These are phyloP conservation scores for Phoenix dactylifera DNA, from an alignment of 176 grass and related monocot genomes.

Conservation along the genomic window DNA sequence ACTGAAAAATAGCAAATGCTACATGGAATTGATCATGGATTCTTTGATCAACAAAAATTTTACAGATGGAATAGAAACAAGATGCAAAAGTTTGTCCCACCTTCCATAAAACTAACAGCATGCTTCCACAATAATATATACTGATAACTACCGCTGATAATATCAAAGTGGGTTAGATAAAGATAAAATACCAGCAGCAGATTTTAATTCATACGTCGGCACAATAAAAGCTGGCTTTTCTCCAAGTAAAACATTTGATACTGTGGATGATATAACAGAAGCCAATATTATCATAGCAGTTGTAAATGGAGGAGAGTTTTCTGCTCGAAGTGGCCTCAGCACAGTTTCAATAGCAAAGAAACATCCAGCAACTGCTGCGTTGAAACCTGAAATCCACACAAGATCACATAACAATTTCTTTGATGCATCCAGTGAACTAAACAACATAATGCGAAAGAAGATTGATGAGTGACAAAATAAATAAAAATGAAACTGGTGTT, in stretches of 20 bases:
- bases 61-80: too few species aligned
- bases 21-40: too few species aligned
- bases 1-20: too few species aligned
- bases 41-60: too few species aligned
- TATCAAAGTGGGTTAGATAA: slow-evolving; percentile 54
- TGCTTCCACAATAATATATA: background rate
- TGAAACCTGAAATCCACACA: slow-evolving; percentile 61
- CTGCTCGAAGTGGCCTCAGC: slow-evolving; percentile 86
- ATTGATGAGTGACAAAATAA: too few species aligned
- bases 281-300: slow-evolving; percentile 99
- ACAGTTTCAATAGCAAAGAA: slow-evolving; percentile 99
- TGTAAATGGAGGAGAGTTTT: slow-evolving; percentile 95
- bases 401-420: background rate
- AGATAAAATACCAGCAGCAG: slow-evolving; percentile 96
- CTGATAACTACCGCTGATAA: slow-evolving; percentile 31
- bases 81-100: too few species aligned
- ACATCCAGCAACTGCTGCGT: slow-evolving; percentile 90
- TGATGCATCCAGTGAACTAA: too few species aligned
- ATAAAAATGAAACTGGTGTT: too few species aligned
- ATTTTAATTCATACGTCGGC: slow-evolving; percentile 97
- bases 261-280: slow-evolving; percentile 97
- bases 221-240: slow-evolving; percentile 96
- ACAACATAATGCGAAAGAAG: too few species aligned
- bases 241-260: slow-evolving; percentile 85
- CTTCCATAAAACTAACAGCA: background rate